These are phyloP conservation scores for Geranium incanum DNA, from an alignment of 441 rosid genomes.

Conservation along the genomic window DNA sequence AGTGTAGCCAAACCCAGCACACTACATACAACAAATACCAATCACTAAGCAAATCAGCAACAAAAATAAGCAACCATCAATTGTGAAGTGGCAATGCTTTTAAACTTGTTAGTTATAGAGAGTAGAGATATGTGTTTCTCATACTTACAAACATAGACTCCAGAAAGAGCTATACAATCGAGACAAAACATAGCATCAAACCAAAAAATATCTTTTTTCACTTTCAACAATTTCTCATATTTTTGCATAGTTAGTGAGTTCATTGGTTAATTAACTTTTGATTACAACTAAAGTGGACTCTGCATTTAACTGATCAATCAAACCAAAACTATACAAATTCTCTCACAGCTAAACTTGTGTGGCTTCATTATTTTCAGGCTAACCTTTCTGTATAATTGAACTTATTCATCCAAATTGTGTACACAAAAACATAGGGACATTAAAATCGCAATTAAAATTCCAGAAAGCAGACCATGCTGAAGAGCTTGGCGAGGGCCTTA, in stretches of 20 bases:
- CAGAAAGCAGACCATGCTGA: conserved; percentile 44
- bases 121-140: not conserved
- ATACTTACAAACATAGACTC: not conserved
- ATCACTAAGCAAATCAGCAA: not conserved
- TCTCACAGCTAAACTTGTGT: too few species aligned
- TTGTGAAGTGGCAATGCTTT: not conserved
- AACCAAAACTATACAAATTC: not conserved
- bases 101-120: not conserved
- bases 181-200: not conserved
- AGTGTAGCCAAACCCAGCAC: not conserved
- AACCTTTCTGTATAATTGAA: not conserved
- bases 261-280: not conserved
- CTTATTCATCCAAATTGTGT: not conserved
- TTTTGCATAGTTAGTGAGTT: too few species aligned
- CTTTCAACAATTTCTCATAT: too few species aligned
- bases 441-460: too few species aligned
- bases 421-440: not conserved
- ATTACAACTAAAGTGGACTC: not conserved
- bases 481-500: conserved; percentile 68
- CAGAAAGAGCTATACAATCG: too few species aligned
- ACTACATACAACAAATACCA: not conserved
- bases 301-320: not conserved
- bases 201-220: too few species aligned
- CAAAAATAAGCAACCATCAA: not conserved
- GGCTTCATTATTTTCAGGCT: not conserved